These are phyloP conservation scores for Aspergillus texensis DNA, from an alignment of 2,329 filamentous ascomycete genomes.

Conservation along the genomic window DNA sequence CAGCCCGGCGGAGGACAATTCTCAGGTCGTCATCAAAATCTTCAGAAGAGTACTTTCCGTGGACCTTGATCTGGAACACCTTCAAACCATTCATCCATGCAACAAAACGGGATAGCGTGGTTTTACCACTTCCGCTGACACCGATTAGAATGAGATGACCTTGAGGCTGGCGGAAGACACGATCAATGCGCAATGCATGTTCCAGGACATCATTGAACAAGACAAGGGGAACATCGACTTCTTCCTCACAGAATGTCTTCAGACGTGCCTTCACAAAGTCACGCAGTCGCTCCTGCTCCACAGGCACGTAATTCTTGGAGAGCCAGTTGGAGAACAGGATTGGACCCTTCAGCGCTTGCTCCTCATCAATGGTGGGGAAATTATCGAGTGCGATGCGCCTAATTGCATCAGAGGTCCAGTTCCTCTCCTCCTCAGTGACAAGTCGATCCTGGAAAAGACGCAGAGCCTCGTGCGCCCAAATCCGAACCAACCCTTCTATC, in stretches of 20 bases:
- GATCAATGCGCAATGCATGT: constrained; percentile 95
- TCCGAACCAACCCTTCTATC: constrained; percentile 88
- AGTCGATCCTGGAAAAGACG: constrained; percentile 97
- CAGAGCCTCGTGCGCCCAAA: constrained; percentile 97
- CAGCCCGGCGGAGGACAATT: constrained; percentile 87
- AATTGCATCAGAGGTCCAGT: constrained; percentile 91
- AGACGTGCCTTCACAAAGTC: constrained; percentile 97
- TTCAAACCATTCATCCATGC: constrained; percentile 99
- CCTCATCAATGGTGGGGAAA: constrained; percentile 94
- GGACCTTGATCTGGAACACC: constrained; percentile 99
- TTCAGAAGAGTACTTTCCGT: constrained; percentile 96
- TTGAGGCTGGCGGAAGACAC: constrained; percentile 97
- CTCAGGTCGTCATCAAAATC: constrained; percentile 98
- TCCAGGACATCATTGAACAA: constrained; percentile 99
- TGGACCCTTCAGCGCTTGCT: constrained; percentile 83
- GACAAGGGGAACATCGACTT: constrained; percentile 96
- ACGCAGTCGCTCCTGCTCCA: constrained; percentile 90
- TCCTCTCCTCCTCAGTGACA: constrained; percentile 88
- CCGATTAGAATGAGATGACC: constrained; percentile 98
- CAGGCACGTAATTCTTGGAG: constrained; percentile 96
- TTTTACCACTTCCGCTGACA: constrained; percentile 98
- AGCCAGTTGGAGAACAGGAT: constrained; percentile 99
- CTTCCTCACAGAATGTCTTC: constrained; percentile 98
- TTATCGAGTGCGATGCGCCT: constrained; percentile 82
- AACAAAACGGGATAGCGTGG: constrained; percentile 94